These are phyloP conservation scores for Coccomyxa sp. DNA, from an alignment of 139 green algal species.

Conservation along the genomic window DNA sequence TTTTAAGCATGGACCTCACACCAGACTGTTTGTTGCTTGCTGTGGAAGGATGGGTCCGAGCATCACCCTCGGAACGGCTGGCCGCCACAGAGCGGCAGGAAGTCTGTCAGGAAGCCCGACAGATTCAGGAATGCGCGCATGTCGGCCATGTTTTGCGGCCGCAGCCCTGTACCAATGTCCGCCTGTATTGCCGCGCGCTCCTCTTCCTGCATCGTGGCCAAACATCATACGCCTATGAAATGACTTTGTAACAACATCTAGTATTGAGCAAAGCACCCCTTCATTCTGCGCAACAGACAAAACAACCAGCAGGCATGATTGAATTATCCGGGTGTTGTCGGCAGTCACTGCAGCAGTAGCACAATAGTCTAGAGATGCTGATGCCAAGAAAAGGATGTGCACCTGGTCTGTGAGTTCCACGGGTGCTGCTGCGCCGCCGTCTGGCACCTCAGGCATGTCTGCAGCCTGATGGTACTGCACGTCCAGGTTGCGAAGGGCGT, in stretches of 20 bases:
- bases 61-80: conserved; percentile 1
- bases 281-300: background rate
- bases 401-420: no score
- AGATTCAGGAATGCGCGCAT: conserved; percentile 22
- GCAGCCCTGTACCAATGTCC: background rate
- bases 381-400: background rate
- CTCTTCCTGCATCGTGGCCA: background rate
- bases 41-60: background rate
- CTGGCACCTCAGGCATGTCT: no score
- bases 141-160: conserved; percentile 9
- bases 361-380: no score
- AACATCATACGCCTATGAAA: background rate
- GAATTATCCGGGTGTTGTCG: no score
- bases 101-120: background rate
- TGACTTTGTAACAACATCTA: background rate
- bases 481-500: conserved; percentile 9
- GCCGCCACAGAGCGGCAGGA: conserved; percentile 5
- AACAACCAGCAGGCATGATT: background rate
- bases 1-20: no score
- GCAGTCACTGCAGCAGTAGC: no score
- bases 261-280: background rate
- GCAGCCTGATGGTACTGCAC: conserved; percentile 9
- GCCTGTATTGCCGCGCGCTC: background rate
- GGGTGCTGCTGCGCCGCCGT: no score
- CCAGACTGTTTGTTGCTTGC: no score